A percentile compares a stretch with the other conserved stretches of the same genome.
Conservation (phyloP, 225 moss, liverwort and hornwort species). For the Marchantia polymorpha region DNA sequence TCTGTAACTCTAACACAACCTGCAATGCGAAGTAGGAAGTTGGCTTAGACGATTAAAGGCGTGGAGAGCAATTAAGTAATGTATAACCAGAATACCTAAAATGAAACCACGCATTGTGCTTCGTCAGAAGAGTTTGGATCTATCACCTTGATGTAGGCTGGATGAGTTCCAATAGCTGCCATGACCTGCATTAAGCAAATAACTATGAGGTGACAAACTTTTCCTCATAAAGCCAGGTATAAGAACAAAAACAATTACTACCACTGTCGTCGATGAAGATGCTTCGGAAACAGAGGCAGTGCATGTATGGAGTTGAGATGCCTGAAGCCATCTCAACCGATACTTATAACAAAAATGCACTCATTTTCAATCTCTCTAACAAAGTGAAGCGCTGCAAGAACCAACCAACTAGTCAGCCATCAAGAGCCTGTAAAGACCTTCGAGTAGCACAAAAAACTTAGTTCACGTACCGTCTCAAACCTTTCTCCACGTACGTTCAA, state of each 20-base stretch:
- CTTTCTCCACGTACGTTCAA: constrained; percentile 67
- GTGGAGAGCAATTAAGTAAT: neutral
- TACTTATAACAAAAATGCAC: neutral
- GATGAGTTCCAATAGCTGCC: constrained; percentile 79
- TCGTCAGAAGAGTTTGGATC: neutral
- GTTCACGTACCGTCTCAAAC: constrained; percentile 56
- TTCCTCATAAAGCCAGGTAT: neutral
- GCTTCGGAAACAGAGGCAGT: no score
- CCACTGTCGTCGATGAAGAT: no score
- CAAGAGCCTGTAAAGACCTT: neutral
- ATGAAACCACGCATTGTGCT: neutral
- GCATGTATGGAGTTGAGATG: neutral
- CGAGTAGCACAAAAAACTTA: neutral
- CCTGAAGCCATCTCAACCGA: neutral
- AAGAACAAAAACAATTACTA: no score
- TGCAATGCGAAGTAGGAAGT: neutral
- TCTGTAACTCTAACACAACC: constrained; percentile 21
- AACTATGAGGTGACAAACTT: neutral
- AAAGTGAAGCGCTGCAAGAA: neutral
- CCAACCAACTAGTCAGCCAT: no score
- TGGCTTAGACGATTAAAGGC: neutral
- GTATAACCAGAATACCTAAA: neutral
- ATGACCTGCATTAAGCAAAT: constrained; percentile 47
- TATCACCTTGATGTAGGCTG: constrained; percentile 55
- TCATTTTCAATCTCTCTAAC: neutral